phyloP scores from a whole-genome alignment of 2,329 filamentous ascomycete genomes.

The Colletotrichum agaves region DNA sequence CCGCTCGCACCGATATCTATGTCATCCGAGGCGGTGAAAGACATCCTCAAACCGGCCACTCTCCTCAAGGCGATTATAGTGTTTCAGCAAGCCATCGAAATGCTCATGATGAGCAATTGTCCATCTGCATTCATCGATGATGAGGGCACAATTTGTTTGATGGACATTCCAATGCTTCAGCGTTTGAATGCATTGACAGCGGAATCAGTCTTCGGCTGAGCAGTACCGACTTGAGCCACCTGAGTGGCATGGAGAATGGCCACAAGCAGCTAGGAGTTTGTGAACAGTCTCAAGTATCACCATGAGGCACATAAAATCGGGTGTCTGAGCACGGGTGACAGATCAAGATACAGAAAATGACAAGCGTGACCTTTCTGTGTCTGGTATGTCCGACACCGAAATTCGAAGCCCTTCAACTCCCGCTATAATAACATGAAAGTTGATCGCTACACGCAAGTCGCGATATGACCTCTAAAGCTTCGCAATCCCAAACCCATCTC shows the following conservation, averaged over 20 bases:
- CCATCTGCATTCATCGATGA: conserved; percentile 5
- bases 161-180: conserved; percentile 18
- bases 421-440: neutral
- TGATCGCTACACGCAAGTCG: neutral
- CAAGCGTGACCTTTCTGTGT: no score
- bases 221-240: no score
- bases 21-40: neutral
- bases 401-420: conserved; percentile 1
- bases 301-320: no score
- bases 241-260: no score
- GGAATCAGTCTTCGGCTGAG: neutral
- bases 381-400: neutral
- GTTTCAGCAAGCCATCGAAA: neutral
- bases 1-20: conserved; percentile 4
- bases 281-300: no score
- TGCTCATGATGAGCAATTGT: conserved; percentile 4
- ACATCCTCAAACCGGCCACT: conserved; percentile 1
- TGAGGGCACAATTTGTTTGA: neutral
- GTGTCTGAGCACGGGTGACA: no score
- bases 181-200: neutral
- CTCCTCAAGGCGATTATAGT: neutral
- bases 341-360: no score
- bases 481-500: conserved; percentile 27
- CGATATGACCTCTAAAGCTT: conserved; percentile 6
- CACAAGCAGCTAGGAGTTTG: no score